Percentiles rank a stretch among this genome's conserved stretches.
Evolutionary conservation across 345 rosid species (phyloP).

Genomic region (Moricandia arvensis): DNA sequence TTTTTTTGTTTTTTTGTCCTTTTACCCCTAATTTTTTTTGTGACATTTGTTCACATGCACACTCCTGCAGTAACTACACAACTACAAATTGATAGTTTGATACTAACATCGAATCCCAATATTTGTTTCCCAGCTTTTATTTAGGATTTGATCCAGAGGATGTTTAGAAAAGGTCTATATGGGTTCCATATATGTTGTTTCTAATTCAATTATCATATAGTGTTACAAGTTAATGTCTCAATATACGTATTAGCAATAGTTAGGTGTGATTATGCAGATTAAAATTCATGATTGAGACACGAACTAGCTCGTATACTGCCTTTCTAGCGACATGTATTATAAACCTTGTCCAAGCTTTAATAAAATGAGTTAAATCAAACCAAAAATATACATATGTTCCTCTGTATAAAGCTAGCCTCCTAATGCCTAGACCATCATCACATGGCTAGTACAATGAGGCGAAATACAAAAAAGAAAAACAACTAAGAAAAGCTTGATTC

Average conservation of each 20-base stretch:
- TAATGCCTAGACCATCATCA: not conserved
- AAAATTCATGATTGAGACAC: too few relatives aligned
- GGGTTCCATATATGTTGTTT: not conserved
- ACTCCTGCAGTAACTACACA: not conserved
- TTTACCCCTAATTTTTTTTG: not conserved
- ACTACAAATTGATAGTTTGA: not conserved
- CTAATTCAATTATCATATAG: not conserved
- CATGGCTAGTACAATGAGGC: not conserved
- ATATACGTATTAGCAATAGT: too few relatives aligned
- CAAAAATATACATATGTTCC: not conserved
- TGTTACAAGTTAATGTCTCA: too few relatives aligned
- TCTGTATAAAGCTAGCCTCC: not conserved
- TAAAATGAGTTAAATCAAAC: not conserved
- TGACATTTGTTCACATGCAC: slow-evolving; percentile 33
- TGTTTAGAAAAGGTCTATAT: not conserved
- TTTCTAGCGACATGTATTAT: not conserved
- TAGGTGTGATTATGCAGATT: too few relatives aligned
- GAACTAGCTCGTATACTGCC: too few relatives aligned
- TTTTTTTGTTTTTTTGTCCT: not conserved
- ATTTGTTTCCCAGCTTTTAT: not conserved
- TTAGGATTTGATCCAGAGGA: not conserved
- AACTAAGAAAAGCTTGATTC: not conserved
- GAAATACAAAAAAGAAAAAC: not conserved
- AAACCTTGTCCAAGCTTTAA: not conserved
- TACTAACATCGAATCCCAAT: not conserved